A percentile compares a stretch with the other conserved stretches of the same genome.
Evolutionary conservation across 768 basidiomycete species (phyloP).

Genomic region (Lactarius trivialis): DNA sequence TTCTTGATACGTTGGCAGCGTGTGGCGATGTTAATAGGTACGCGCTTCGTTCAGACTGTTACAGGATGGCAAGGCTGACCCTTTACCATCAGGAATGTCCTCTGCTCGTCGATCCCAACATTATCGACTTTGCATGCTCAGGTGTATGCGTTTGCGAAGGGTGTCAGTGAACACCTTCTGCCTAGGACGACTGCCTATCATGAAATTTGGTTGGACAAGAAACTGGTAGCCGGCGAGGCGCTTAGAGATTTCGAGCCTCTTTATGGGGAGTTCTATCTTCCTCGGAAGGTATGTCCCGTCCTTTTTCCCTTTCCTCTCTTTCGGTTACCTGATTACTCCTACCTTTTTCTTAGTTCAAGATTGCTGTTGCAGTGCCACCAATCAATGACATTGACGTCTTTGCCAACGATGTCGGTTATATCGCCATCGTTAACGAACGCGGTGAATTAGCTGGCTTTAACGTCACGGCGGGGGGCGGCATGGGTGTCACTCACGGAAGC

Average conservation of each 20-base stretch:
- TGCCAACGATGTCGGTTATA: slow-evolving; percentile 94
- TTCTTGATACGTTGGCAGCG: slow-evolving; percentile 94
- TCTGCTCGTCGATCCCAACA: slow-evolving; percentile 86
- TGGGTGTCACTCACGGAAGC: slow-evolving; percentile 99
- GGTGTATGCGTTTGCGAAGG: slow-evolving; percentile 79
- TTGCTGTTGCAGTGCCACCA: slow-evolving; percentile 93
- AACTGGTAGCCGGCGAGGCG: slow-evolving; percentile 89
- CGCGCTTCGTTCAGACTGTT: slow-evolving; percentile 20
- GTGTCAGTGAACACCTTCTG: slow-evolving; percentile 77
- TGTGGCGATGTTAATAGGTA: slow-evolving; percentile 97
- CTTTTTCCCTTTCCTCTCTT: slow-evolving; percentile 6
- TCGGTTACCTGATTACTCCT: slow-evolving; percentile 15
- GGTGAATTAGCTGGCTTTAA: slow-evolving; percentile 90
- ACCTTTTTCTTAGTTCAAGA: slow-evolving; percentile 68
- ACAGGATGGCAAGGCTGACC: background rate
- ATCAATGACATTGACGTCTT: slow-evolving; percentile 96
- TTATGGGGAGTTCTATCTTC: slow-evolving; percentile 97
- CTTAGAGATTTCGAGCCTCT: slow-evolving; percentile 92
- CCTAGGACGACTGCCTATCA: slow-evolving; percentile 93
- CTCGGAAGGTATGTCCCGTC: slow-evolving; percentile 65
- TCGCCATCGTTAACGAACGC: slow-evolving; percentile 74
- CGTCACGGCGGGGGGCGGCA: slow-evolving; percentile 89
- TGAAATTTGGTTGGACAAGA: slow-evolving; percentile 99
- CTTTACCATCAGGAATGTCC: slow-evolving; percentile 59
- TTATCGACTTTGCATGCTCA: slow-evolving; percentile 79